Percentiles rank a stretch among this genome's conserved stretches.
These are phyloP conservation scores for Phoenix dactylifera DNA, from an alignment of 176 grass and related monocot species.

Conservation along the genomic window DNA sequence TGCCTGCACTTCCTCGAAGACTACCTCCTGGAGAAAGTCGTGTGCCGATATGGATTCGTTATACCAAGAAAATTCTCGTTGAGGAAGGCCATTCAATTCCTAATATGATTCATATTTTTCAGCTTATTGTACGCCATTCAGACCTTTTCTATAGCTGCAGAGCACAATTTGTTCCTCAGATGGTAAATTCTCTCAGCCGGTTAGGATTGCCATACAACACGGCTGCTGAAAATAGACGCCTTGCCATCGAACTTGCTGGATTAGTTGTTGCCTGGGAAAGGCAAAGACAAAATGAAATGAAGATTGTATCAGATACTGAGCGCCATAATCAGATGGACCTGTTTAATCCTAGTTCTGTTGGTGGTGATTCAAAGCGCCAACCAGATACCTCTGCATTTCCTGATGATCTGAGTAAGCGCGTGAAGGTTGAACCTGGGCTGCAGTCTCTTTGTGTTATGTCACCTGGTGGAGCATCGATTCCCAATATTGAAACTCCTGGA, in stretches of 20 bases:
- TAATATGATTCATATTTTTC: conserved; percentile 99
- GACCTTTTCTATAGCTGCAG: conserved; percentile 97
- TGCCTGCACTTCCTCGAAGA: conserved; percentile 92
- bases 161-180: conserved; percentile 99
- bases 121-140: conserved; percentile 95
- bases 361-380: conserved; percentile 52
- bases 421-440: conserved; percentile 90
- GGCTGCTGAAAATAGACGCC: conserved; percentile 76
- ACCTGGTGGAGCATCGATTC: conserved; percentile 76
- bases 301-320: conserved; percentile 61
- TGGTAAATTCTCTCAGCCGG: conserved; percentile 97
- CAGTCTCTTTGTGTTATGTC: conserved; percentile 94
- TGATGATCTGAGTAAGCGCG: conserved; percentile 93
- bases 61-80: conserved; percentile 96
- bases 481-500: conserved; percentile 92
- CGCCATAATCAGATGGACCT: conserved; percentile 52
- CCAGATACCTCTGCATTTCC: conserved; percentile 46
- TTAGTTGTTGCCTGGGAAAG: conserved; percentile 98
- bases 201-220: conserved; percentile 95
- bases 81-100: conserved; percentile 99
- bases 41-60: conserved; percentile 98
- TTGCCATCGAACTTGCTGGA: conserved; percentile 98
- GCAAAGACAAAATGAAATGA: conserved; percentile 92
- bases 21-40: conserved; percentile 85
- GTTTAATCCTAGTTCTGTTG: conserved; percentile 46